These are phyloP conservation scores for Lichina pygmaea DNA, from an alignment of 495 filamentous ascomycete genomes.

Conservation along the genomic window DNA sequence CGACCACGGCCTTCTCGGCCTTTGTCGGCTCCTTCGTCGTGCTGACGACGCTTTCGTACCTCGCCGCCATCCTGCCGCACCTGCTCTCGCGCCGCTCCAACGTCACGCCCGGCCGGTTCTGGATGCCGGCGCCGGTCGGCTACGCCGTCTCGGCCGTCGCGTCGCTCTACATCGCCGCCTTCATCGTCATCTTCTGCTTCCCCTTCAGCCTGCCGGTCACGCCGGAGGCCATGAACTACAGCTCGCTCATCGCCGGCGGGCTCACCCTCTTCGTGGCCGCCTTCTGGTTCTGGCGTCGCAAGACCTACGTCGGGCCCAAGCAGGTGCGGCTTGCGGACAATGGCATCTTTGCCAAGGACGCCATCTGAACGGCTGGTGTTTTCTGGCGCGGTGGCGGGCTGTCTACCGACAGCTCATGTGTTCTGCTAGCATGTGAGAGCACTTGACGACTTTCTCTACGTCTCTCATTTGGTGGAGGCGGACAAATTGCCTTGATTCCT, in stretches of 20 bases:
- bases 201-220: constrained; percentile 13
- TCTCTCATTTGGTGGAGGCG: too few species aligned
- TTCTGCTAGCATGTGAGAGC: too few species aligned
- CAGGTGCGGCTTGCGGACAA: too few species aligned
- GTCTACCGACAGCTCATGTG: too few species aligned
- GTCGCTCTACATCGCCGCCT: constrained; percentile 37
- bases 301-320: constrained; percentile 1
- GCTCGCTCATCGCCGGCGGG: constrained; percentile 2
- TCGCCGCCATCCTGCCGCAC: constrained; percentile 50
- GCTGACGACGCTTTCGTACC: constrained; percentile 44
- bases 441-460: too few species aligned
- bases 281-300: constrained; percentile 1
- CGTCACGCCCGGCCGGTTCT: constrained; percentile 41
- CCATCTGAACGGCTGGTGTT: too few species aligned
- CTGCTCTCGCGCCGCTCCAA: constrained; percentile 33
- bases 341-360: too few species aligned
- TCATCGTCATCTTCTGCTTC: constrained; percentile 52
- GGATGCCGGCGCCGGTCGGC: constrained; percentile 27
- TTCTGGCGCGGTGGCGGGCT: too few species aligned
- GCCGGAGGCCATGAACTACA: constrained; percentile 12
- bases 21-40: constrained; percentile 53
- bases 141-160: constrained; percentile 29
- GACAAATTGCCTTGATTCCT: too few species aligned
- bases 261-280: constrained; percentile 2
- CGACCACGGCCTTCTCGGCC: constrained; percentile 45